Conservation (phyloP, 2,329 filamentous ascomycete genomes). For the Phaeosphaeriaceae sp. region DNA sequence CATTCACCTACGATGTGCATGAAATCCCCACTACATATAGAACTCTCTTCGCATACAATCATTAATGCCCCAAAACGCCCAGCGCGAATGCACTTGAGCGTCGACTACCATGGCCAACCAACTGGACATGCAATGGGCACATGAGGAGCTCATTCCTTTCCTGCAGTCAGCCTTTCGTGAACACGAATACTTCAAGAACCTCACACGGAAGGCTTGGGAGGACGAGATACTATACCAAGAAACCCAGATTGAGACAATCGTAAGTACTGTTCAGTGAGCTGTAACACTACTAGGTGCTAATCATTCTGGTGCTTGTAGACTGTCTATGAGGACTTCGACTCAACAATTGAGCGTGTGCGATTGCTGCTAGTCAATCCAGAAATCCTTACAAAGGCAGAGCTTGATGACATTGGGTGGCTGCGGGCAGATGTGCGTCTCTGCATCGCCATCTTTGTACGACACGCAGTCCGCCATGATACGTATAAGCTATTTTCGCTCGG, state of each 20-base stretch:
- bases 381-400: conserved; percentile 3
- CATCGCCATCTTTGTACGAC: conserved; percentile 11
- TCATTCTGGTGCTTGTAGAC: conserved; percentile 3
- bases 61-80: too few relatives aligned
- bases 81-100: too few relatives aligned
- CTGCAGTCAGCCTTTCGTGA: conserved; percentile 1
- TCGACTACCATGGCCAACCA: not conserved
- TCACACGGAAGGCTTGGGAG: conserved; percentile 1
- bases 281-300: not conserved
- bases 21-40: too few relatives aligned
- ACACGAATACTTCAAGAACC: too few relatives aligned
- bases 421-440: not conserved
- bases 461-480: conserved; percentile 6
- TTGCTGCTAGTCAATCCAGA: conserved; percentile 7
- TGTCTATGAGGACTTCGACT: conserved; percentile 13
- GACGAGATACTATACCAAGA: not conserved
- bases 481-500: conserved; percentile 12
- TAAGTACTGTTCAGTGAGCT: conserved; percentile 4
- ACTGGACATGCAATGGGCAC: conserved; percentile 2
- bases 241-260: not conserved
- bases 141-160: conserved; percentile 11
- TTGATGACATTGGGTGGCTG: not conserved
- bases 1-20: too few relatives aligned
- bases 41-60: too few relatives aligned
- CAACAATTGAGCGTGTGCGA: conserved; percentile 14